phyloP scores from a whole-genome alignment of 208 protist species.

The Leishmania lainsoni region DNA sequence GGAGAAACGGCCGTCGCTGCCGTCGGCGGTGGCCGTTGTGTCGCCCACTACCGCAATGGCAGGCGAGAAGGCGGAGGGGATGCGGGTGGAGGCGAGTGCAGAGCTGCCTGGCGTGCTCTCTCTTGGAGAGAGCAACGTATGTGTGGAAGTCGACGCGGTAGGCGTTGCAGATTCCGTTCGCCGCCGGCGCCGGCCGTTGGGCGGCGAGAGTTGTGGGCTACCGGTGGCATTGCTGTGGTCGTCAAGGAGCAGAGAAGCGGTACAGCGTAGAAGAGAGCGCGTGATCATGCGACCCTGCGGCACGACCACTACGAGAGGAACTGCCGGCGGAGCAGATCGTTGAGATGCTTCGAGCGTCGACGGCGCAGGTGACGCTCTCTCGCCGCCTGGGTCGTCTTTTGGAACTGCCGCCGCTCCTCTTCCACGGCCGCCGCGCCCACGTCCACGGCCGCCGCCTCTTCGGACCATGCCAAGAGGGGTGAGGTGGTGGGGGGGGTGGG shows the following conservation, averaged over 20 bases:
- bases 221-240: background rate
- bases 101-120: background rate
- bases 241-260: slow-evolving; percentile 23
- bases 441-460: slow-evolving; percentile 20
- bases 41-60: background rate
- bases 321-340: background rate
- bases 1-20: background rate
- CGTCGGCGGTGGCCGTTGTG: background rate
- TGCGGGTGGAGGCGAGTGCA: background rate
- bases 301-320: slow-evolving; percentile 19
- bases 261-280: slow-evolving; percentile 55
- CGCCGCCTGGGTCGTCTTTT: background rate
- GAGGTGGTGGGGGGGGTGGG: too few species aligned
- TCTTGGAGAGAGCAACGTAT: background rate
- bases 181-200: slow-evolving; percentile 4
- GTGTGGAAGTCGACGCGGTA: background rate
- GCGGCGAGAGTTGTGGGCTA: background rate
- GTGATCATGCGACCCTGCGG: slow-evolving; percentile 66
- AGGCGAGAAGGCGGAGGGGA: background rate
- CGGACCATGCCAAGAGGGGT: slow-evolving; percentile 18
- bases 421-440: slow-evolving; percentile 12
- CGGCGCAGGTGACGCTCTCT: background rate
- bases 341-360: background rate
- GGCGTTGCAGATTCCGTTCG: background rate
- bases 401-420: background rate